These are phyloP conservation scores for Solanum hybrid DNA, from an alignment of 305 asterid species.

Conservation along the genomic window DNA sequence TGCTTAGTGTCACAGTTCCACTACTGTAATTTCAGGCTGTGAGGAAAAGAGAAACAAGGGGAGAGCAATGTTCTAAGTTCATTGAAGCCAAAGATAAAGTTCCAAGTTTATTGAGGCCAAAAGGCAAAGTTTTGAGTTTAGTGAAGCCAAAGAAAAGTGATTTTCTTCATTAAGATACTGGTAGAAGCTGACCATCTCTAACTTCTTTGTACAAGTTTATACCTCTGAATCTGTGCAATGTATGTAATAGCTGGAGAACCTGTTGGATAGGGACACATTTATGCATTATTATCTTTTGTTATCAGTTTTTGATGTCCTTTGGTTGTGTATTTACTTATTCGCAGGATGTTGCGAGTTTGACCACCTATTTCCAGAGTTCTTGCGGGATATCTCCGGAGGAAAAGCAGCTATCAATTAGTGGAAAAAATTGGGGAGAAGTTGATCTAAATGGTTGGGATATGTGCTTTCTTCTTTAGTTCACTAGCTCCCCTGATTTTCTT, in stretches of 20 bases:
- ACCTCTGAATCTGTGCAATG: background rate
- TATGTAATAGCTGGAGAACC: background rate
- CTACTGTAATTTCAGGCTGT: background rate
- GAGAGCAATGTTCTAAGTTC: background rate
- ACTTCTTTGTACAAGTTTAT: background rate
- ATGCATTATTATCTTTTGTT: background rate
- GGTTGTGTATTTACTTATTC: constrained; percentile 16
- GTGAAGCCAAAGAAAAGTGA: background rate
- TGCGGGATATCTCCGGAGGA: constrained; percentile 69
- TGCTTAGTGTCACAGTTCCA: background rate
- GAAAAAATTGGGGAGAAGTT: constrained; percentile 98
- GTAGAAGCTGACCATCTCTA: background rate
- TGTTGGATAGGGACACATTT: background rate
- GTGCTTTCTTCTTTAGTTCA: background rate
- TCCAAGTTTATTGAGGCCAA: background rate
- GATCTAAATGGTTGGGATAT: constrained; percentile 62
- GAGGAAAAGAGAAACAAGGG: background rate
- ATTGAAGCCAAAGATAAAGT: background rate
- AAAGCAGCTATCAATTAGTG: constrained; percentile 93
- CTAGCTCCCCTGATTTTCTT: background rate
- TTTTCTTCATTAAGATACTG: background rate
- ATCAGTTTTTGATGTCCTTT: background rate
- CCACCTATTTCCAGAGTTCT: constrained; percentile 61
- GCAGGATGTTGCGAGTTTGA: constrained; percentile 79
- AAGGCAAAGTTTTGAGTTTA: background rate